These are phyloP conservation scores for Daldinia sp. DNA, from an alignment of 2,329 filamentous ascomycete species.

Conservation along the genomic window DNA sequence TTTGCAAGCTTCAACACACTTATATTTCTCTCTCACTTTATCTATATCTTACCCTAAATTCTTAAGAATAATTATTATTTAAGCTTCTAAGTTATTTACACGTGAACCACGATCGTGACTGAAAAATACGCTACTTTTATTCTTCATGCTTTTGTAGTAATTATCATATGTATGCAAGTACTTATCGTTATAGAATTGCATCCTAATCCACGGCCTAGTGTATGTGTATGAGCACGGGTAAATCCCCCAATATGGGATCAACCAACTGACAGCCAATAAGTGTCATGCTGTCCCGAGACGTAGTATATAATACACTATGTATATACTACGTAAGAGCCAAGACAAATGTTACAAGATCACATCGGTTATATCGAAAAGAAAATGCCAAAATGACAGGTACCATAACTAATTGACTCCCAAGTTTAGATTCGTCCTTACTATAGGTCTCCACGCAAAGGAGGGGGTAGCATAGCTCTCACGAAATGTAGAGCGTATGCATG, in stretches of 20 bases:
- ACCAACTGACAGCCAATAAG: neutral
- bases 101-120: too few species aligned
- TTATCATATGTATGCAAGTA: neutral
- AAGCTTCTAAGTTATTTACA: too few species aligned
- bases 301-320: neutral
- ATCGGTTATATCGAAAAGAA: conserved; percentile 28
- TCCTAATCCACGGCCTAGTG: too few species aligned
- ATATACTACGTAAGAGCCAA: too few species aligned
- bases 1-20: too few species aligned
- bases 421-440: conserved; percentile 1
- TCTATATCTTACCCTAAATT: too few species aligned
- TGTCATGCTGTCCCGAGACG: neutral
- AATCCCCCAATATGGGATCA: neutral
- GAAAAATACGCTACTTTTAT: too few species aligned
- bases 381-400: conserved; percentile 22
- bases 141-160: too few species aligned
- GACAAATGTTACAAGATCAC: conserved; percentile 8
- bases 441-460: conserved; percentile 3
- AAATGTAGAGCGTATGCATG: conserved; percentile 27
- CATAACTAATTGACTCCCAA: conserved; percentile 2
- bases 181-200: neutral
- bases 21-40: too few species aligned
- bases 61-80: too few species aligned
- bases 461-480: conserved; percentile 18
- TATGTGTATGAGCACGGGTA: neutral